phyloP scores from a whole-genome alignment of 495 filamentous ascomycete genomes.

The Trichocladium uniseriatum region DNA sequence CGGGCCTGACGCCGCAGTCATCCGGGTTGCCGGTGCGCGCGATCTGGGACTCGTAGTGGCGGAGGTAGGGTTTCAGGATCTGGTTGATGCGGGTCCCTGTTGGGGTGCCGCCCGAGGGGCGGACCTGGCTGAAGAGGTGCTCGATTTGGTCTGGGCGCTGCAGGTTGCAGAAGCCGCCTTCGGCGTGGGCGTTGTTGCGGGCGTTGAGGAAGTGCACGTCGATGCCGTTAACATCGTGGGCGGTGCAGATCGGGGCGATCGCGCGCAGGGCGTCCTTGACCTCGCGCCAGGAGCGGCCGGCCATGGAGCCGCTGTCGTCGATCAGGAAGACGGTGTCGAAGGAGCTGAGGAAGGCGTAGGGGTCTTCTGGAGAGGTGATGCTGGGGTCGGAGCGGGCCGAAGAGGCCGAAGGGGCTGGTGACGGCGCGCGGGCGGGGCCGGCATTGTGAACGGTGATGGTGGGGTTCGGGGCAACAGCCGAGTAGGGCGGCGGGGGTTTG shows the following conservation, averaged over 20 bases:
- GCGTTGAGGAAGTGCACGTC: slow-evolving; percentile 88
- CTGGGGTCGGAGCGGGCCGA: slow-evolving; percentile 15
- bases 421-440: slow-evolving; percentile 3
- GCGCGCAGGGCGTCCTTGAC: slow-evolving; percentile 59
- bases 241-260: slow-evolving; percentile 79
- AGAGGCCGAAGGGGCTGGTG: slow-evolving; percentile 16
- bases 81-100: slow-evolving; percentile 64
- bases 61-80: slow-evolving; percentile 63
- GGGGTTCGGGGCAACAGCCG: slow-evolving; percentile 1
- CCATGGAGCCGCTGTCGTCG: slow-evolving; percentile 88
- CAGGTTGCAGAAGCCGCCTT: slow-evolving; percentile 49
- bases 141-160: slow-evolving; percentile 42
- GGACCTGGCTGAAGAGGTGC: slow-evolving; percentile 57
- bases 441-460: slow-evolving; percentile 9
- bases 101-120: slow-evolving; percentile 59
- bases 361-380: slow-evolving; percentile 44
- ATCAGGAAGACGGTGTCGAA: slow-evolving; percentile 94
- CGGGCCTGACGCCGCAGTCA: slow-evolving; percentile 54
- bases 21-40: slow-evolving; percentile 33
- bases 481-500: slow-evolving; percentile 8
- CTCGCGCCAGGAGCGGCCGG: slow-evolving; percentile 67
- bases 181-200: slow-evolving; percentile 18
- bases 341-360: slow-evolving; percentile 68
- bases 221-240: slow-evolving; percentile 79
- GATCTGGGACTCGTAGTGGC: slow-evolving; percentile 27